Conservation (phyloP, 495 filamentous ascomycete genomes). For the Xylaria castorea region DNA sequence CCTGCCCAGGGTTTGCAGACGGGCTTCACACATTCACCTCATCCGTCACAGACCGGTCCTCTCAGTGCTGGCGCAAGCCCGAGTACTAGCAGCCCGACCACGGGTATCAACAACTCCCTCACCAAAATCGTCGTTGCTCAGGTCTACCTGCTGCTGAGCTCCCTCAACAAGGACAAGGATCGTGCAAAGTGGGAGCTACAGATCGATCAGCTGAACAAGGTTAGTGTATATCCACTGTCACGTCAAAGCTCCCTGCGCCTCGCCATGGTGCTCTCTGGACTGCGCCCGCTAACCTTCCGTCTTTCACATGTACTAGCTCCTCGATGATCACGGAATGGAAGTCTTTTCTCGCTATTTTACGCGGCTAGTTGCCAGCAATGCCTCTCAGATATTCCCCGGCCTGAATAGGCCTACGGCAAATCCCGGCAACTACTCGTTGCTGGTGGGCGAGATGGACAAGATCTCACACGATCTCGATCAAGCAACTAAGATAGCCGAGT, state of each 20-base stretch:
- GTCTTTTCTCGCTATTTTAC: slow-evolving; percentile 92
- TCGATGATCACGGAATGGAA: slow-evolving; percentile 97
- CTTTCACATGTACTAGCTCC: slow-evolving; percentile 62
- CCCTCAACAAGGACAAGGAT: slow-evolving; percentile 89
- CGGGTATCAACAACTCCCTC: slow-evolving; percentile 66
- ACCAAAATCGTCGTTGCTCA: slow-evolving; percentile 93
- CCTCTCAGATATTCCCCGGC: slow-evolving; percentile 82
- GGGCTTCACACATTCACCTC: slow-evolving; percentile 56
- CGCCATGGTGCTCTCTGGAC: neutral
- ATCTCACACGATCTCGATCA: slow-evolving; percentile 78
- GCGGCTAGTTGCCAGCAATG: slow-evolving; percentile 83
- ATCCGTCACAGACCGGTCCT: slow-evolving; percentile 59
- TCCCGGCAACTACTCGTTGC: slow-evolving; percentile 78
- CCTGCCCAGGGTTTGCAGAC: slow-evolving; percentile 58
- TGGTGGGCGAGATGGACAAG: slow-evolving; percentile 86
- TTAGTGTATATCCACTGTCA: slow-evolving; percentile 48
- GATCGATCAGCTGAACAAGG: slow-evolving; percentile 88
- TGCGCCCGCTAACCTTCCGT: slow-evolving; percentile 27
- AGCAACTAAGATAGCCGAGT: slow-evolving; percentile 88
- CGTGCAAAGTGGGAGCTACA: slow-evolving; percentile 93
- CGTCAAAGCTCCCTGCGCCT: neutral
- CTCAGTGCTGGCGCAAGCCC: slow-evolving; percentile 65
- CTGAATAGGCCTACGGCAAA: slow-evolving; percentile 72
- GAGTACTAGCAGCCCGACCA: slow-evolving; percentile 72
- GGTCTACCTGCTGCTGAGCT: slow-evolving; percentile 90